These are phyloP conservation scores for Polyrhizophydium stewartii DNA, from an alignment of 371 early-diverging fungal species.

Conservation along the genomic window DNA sequence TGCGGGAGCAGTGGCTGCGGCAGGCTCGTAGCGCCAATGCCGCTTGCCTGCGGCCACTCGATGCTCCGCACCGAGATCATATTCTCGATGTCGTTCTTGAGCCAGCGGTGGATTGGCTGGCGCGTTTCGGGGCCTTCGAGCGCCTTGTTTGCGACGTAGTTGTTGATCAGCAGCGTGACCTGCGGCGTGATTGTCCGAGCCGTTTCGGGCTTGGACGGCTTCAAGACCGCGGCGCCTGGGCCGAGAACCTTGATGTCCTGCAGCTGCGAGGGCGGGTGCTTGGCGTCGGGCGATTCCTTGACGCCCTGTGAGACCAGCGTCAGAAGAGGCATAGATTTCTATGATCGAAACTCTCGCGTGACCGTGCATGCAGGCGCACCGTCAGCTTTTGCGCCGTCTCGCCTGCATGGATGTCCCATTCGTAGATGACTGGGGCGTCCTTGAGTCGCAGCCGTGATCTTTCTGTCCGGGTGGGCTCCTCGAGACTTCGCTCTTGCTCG, in stretches of 20 bases:
- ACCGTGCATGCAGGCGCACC: no score
- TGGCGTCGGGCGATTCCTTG: no score
- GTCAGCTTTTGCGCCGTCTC: constrained; percentile 7
- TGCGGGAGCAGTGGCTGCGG: no score
- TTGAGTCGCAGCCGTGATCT: neutral
- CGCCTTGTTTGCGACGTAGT: constrained; percentile 28
- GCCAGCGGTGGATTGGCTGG: constrained; percentile 1
- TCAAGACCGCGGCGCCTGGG: no score
- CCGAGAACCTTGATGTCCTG: no score
- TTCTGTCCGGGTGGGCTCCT: neutral
- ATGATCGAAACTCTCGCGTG: no score
- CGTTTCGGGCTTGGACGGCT: neutral
- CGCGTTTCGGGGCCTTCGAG: neutral
- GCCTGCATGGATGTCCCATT: constrained; percentile 23
- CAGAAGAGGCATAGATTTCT: no score
- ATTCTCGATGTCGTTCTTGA: constrained; percentile 3
- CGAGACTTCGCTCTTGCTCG: neutral
- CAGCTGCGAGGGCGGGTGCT: no score
- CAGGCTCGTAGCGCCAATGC: no score
- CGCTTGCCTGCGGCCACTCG: no score
- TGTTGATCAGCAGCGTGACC: constrained; percentile 26
- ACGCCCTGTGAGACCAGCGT: no score
- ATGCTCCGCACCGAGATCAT: neutral
- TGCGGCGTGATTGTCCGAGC: constrained; percentile 13
- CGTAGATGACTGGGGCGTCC: constrained; percentile 13